Evolutionary conservation across 2,329 filamentous ascomycete species (phyloP), one percentile per base, ranked within the genome.

Genomic region (Colletotrichum cereale): DNA sequence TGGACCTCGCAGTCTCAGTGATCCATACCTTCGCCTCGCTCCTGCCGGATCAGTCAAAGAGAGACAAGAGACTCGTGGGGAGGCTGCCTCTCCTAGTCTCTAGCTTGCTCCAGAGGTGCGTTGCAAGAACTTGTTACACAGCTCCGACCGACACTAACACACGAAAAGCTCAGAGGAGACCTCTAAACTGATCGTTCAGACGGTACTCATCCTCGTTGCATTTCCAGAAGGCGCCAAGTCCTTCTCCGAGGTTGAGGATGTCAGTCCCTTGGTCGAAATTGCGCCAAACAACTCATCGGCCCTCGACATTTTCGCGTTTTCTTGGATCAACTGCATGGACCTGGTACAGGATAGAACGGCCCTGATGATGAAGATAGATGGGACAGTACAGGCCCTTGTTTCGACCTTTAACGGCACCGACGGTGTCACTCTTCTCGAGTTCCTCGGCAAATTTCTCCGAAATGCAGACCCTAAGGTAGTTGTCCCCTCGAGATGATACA

Each of bases 1-100:
- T 91, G 12, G 87, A 89, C 74, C 81, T 93, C 18, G 89, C 87
- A 4, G 87, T 91, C 4, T 87, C 88, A 38, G 86, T 93, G 16
- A 77, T 92, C 7, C 88, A 92, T 76, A 89, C 87, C 0, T 93
- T 93, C 76, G 80, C 86, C 0, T 80, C 85, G 10, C 79, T 93
- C 14, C 80, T 93, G 5, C 86, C 90, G 0, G 83, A 85, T 5
- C 80, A 83, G 3, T 82, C 82, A 6, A 82, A 80, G 52, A 79
- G 81, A 24, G 80, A 87, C 24, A 74, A 80, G 18, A 87, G 84
- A 74, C 83, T 92, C 38, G 80, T 87, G 5, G 83, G 79, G 34
- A 84, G 90, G 62, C 87, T 89, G 76, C 86, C 85, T 1, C 80
- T 84, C 36, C 80, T 93, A 2, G 82, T 89, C 5, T 81, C 82